phyloP scores from a whole-genome alignment of 176 grass and related monocot species.

The Pharus latifolius region DNA sequence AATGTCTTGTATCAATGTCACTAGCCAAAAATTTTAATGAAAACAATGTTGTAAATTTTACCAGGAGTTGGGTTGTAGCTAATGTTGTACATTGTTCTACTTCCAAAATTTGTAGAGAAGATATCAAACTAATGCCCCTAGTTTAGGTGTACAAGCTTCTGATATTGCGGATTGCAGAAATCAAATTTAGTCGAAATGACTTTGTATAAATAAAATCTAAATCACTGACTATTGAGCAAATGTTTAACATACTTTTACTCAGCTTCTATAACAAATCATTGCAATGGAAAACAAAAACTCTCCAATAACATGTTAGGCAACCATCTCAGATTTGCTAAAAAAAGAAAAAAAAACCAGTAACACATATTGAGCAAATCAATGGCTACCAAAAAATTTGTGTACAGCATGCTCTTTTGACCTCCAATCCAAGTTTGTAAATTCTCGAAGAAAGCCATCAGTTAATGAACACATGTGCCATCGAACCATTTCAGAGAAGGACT shows the following conservation, averaged over 20 bases:
- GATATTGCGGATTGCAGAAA: not conserved
- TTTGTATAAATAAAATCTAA: too few relatives aligned
- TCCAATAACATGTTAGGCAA: not conserved
- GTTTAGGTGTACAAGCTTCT: not conserved
- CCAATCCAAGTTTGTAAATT: not conserved
- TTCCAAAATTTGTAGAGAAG: not conserved
- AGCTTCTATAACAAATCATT: not conserved
- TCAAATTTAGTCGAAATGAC: too few relatives aligned
- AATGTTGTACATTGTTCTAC: not conserved
- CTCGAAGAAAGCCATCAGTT: constrained; percentile 1
- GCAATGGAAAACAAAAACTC: not conserved
- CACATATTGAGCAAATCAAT: constrained; percentile 2
- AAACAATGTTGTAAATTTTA: not conserved
- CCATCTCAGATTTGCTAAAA: not conserved
- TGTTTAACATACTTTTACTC: too few relatives aligned
- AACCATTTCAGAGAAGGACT: constrained; percentile 65
- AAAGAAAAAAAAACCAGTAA: not conserved
- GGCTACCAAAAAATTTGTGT: not conserved
- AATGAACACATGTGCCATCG: constrained; percentile 19
- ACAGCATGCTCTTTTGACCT: not conserved
- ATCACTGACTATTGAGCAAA: too few relatives aligned
- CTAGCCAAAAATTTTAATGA: not conserved
- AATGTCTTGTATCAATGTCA: not conserved
- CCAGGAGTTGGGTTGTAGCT: not conserved
- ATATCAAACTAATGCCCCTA: not conserved